Evolutionary conservation across 2,329 filamentous ascomycete genomes (phyloP), one percentile per base, ranked within the genome.

Genomic region (Fusarium praegraminearum): DNA sequence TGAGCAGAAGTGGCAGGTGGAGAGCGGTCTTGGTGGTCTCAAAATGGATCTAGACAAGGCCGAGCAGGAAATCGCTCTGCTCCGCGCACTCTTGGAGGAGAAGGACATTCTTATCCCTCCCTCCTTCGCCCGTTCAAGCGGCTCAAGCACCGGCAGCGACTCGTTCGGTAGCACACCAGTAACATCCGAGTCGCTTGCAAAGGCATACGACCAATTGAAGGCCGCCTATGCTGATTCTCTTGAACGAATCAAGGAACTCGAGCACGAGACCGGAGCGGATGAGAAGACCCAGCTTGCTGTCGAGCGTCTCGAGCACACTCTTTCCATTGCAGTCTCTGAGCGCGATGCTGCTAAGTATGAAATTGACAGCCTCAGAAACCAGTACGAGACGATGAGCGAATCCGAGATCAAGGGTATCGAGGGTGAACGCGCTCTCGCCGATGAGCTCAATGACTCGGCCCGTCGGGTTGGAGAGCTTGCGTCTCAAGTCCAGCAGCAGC

Each of bases 11-110:
- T 98, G 93, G 91, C 92, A 97, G 77, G 95, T 94, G 66, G 95
- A 98, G 80, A 97, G 97, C 81, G 93, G 93, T 20, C 83, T 98
- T 3, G 87, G 89, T 54, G 93, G 94, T 57, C 83, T 98, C 59
- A 97, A 97, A 82, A 98, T 97, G 92, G 95, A 98, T 76, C 88
- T 99, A 43, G 96, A 98, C 79, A 92, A 94, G 67, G 94, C 96
- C 28, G 93, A 98, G 79, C 92, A 96, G 78, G 96, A 99, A 81
- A 97, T 97, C 32, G 84, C 88, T 41, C 92, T 92, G n/a, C 86
- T 99, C 41, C 90, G 93, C 44, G 87, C 84, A 33, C 84, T 98
- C 28, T 86, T 98, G 22, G 84, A 90, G 65, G 93, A 97, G 78
- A 92, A 94, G 72, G 94, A 98, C 75, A 93, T 94, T 57, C 84